Evolutionary conservation across 139 green algal genomes (phyloP).

Genomic region (Trebouxia sp.): DNA sequence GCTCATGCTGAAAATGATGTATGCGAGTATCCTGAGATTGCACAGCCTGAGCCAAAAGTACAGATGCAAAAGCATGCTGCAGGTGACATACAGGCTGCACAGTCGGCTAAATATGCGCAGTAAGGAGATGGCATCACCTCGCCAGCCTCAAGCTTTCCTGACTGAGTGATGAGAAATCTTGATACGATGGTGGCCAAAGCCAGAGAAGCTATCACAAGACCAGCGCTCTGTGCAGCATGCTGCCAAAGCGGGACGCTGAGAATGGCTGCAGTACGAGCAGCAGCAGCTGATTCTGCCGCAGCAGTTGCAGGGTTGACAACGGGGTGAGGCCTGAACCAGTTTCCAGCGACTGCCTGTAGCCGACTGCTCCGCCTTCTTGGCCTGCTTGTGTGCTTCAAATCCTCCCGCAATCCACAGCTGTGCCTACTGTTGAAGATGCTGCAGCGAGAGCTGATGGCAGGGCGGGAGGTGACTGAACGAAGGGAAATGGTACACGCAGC

Average conservation of each 20-base stretch:
- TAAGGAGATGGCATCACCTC: too few relatives aligned
- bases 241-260: slow-evolving; percentile 33
- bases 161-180: slow-evolving; percentile 18
- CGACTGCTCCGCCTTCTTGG: neutral
- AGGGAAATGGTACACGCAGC: neutral
- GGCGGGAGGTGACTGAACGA: neutral
- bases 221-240: slow-evolving; percentile 21
- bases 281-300: slow-evolving; percentile 21
- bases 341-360: neutral
- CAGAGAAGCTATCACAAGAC: neutral
- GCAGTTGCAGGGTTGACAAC: neutral
- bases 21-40: too few relatives aligned
- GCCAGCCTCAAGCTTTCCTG: slow-evolving; percentile 32
- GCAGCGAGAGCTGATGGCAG: neutral
- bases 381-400: neutral
- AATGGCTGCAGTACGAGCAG: slow-evolving; percentile 17
- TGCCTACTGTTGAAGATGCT: neutral
- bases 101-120: neutral
- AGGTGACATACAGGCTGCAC: neutral
- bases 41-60: neutral
- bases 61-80: neutral
- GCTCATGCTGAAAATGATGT: neutral
- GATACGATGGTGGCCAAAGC: slow-evolving; percentile 7
- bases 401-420: neutral
- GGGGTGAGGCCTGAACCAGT: neutral